Percentiles rank a stretch among this genome's conserved stretches.
Evolutionary conservation across 2,329 filamentous ascomycete species (phyloP).

Genomic region (Claviceps pusilla): DNA sequence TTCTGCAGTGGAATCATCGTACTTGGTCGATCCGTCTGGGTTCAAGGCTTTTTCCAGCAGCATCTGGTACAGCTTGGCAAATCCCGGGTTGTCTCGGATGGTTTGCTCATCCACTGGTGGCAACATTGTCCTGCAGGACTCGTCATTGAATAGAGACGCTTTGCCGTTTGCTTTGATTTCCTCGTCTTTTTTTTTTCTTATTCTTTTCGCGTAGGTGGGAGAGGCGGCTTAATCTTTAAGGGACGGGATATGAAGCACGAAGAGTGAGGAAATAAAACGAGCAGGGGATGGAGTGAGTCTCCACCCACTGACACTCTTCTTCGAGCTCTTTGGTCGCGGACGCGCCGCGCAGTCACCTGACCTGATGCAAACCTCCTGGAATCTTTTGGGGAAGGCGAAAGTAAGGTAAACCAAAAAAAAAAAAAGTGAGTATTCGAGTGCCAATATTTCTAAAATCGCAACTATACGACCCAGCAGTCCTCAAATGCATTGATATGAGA

Average conservation of each 20-base stretch:
- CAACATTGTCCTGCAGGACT: conserved; percentile 27
- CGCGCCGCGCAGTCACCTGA: conserved; percentile 22
- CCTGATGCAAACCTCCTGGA: background rate
- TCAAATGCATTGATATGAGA: background rate
- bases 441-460: background rate
- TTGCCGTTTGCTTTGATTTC: background rate
- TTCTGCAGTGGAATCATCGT: conserved; percentile 34
- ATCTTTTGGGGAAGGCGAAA: background rate
- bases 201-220: no score
- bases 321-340: conserved; percentile 13
- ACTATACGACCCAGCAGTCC: no score
- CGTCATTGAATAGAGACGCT: background rate
- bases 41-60: conserved; percentile 40
- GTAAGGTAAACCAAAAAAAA: background rate
- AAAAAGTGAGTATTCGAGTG: background rate
- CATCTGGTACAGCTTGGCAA: conserved; percentile 41
- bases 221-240: no score
- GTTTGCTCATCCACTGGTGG: conserved; percentile 42
- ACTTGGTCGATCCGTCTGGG: conserved; percentile 40
- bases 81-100: conserved; percentile 42
- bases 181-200: background rate
- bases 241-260: background rate
- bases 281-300: background rate
- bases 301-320: no score
- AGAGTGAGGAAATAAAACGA: no score